Evolutionary conservation across 768 basidiomycete genomes (phyloP).

Genomic region (Lactifluus volemus): DNA sequence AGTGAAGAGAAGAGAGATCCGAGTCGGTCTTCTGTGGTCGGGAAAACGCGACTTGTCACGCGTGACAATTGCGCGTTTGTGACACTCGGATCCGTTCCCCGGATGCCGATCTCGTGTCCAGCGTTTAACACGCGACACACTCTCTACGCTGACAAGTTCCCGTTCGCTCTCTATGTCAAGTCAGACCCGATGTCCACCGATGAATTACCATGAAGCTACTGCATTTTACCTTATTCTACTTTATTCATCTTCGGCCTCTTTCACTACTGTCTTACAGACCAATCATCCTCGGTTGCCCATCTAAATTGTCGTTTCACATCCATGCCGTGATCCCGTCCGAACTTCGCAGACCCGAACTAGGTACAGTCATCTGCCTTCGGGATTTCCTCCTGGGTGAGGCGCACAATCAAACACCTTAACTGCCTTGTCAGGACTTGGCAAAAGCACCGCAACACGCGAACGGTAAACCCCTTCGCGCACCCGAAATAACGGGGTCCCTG

Average conservation of each 20-base stretch:
- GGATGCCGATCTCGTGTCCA: not conserved
- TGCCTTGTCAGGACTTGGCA: not conserved
- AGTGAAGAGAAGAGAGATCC: not conserved
- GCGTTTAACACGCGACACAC: too few relatives aligned
- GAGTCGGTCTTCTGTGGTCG: too few relatives aligned
- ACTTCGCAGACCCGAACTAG: not conserved
- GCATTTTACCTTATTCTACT: not conserved
- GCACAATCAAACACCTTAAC: not conserved
- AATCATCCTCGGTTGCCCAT: slow-evolving; percentile 1
- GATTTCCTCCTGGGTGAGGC: not conserved
- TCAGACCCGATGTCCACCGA: not conserved
- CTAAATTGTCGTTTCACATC: not conserved
- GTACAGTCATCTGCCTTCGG: not conserved
- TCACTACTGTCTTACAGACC: not conserved
- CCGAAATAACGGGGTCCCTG: not conserved
- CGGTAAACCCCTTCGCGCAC: not conserved
- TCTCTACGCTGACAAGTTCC: not conserved
- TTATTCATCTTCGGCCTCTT: not conserved
- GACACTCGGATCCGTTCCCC: not conserved
- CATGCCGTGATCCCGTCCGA: not conserved
- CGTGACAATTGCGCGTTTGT: slow-evolving; percentile 9
- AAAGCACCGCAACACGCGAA: not conserved
- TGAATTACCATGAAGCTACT: not conserved
- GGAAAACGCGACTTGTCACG: slow-evolving; percentile 12
- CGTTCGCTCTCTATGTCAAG: not conserved